Conservation (phyloP, 1,284 basidiomycete species). For the Farysia itapuensis region DNA sequence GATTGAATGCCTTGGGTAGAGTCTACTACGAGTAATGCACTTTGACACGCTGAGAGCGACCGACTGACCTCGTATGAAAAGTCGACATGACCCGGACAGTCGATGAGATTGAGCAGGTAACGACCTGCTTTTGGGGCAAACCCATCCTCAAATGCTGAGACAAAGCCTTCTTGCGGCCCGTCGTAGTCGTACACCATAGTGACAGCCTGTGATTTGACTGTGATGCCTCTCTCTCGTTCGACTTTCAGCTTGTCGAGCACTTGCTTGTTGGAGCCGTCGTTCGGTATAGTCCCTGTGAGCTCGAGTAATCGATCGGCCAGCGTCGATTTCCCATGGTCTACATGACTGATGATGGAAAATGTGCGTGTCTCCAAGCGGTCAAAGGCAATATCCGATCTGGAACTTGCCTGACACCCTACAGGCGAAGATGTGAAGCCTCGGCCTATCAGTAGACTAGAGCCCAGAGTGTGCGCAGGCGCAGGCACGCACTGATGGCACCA, state of each 20-base stretch:
- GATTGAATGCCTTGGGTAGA: constrained; percentile 97
- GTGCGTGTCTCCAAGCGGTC: constrained; percentile 47
- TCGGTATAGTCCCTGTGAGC: constrained; percentile 55
- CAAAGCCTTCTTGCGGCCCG: constrained; percentile 13
- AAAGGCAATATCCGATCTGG: background rate
- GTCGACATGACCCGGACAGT: constrained; percentile 71
- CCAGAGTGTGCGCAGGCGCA: background rate
- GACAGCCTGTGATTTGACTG: constrained; percentile 66
- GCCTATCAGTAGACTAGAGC: constrained; percentile 1
- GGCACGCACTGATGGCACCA: background rate
- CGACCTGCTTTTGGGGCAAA: constrained; percentile 21
- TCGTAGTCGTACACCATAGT: constrained; percentile 54
- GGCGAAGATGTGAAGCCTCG: background rate
- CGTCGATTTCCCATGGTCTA: constrained; percentile 60
- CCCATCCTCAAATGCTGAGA: constrained; percentile 33
- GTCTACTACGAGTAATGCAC: constrained; percentile 85
- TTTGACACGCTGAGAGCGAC: constrained; percentile 88
- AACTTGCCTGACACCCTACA: background rate
- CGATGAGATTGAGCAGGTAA: constrained; percentile 87
- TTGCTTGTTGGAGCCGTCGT: constrained; percentile 50
- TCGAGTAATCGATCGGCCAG: constrained; percentile 59
- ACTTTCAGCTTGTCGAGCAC: constrained; percentile 72
- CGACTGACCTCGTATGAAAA: constrained; percentile 81
- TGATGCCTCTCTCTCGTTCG: constrained; percentile 90
- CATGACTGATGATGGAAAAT: constrained; percentile 59